Evolutionary conservation across 2,329 filamentous ascomycete genomes (phyloP).

Genomic region (Xylaria sp.): DNA sequence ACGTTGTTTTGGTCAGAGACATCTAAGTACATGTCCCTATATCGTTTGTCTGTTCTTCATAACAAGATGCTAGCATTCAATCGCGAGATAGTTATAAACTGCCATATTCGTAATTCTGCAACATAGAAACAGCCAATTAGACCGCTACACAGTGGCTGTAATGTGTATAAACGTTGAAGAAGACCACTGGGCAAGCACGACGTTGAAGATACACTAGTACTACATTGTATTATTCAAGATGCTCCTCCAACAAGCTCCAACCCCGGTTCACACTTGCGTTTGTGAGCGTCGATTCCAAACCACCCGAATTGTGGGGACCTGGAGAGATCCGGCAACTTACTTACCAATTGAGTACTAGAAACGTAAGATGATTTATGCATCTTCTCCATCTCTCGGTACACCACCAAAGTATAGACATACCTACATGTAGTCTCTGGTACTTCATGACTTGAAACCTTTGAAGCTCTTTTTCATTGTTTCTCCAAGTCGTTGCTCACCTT

Average conservation of each 20-base stretch:
- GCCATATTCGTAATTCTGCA: background rate
- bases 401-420: constrained; percentile 4
- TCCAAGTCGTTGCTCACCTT: constrained; percentile 23
- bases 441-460: constrained; percentile 16
- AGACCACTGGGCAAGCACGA: background rate
- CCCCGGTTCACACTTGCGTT: constrained; percentile 21
- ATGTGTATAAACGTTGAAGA: background rate
- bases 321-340: constrained; percentile 30
- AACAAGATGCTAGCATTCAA: background rate
- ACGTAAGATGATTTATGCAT: constrained; percentile 30
- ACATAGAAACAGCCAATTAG: background rate
- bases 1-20: constrained; percentile 17
- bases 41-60: constrained; percentile 5
- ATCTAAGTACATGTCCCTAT: background rate
- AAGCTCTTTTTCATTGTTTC: constrained; percentile 16
- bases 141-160: background rate
- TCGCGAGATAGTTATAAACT: background rate
- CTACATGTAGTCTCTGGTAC: constrained; percentile 1
- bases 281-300: constrained; percentile 26
- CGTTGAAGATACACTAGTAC: background rate
- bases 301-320: constrained; percentile 35
- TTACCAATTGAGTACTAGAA: constrained; percentile 21
- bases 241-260: constrained; percentile 26
- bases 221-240: background rate
- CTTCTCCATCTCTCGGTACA: constrained; percentile 11